Evolutionary conservation across 2,329 filamentous ascomycete species (phyloP).

Genomic region (Penicillium sp.): DNA sequence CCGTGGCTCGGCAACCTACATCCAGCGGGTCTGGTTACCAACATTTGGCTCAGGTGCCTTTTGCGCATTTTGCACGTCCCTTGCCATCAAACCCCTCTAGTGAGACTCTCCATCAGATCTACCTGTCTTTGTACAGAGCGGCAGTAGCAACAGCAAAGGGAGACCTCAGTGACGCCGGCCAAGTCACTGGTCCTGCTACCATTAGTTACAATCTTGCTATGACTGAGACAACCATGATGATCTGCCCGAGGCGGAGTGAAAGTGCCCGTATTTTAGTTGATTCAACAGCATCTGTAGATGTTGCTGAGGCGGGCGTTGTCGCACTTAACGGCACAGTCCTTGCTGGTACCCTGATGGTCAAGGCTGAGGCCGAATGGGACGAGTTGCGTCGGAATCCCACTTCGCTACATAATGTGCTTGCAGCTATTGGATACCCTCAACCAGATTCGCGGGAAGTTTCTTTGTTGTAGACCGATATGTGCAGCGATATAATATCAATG

Average conservation of each 20-base stretch:
- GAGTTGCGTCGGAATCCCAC: slow-evolving; percentile 36
- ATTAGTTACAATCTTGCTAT: slow-evolving; percentile 54
- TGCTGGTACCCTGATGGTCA: slow-evolving; percentile 53
- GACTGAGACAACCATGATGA: slow-evolving; percentile 47
- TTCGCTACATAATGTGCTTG: slow-evolving; percentile 37
- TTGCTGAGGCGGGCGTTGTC: slow-evolving; percentile 34
- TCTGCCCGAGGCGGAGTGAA: slow-evolving; percentile 38
- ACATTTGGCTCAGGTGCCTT: too few species aligned
- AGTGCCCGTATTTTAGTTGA: too few species aligned
- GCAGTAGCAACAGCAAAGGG: too few species aligned
- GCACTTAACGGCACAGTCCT: slow-evolving; percentile 52
- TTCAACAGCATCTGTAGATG: too few species aligned
- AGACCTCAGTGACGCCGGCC: slow-evolving; percentile 22
- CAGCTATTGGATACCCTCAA: slow-evolving; percentile 36
- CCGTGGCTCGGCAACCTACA: slow-evolving; percentile 11
- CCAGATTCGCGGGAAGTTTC: too few species aligned
- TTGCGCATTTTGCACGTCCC: slow-evolving; percentile 42
- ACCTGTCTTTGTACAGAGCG: slow-evolving; percentile 37
- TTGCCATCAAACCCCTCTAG: slow-evolving; percentile 36
- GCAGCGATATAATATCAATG: too few species aligned
- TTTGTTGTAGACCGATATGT: too few species aligned
- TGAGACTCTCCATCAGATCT: slow-evolving; percentile 30
- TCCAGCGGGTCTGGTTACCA: slow-evolving; percentile 14
- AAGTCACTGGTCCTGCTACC: too few species aligned
- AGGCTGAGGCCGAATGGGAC: slow-evolving; percentile 48